Percentiles rank a stretch among this genome's conserved stretches.
phyloP scores from a whole-genome alignment of 768 basidiomycete genomes.

The Amanita rubescens region DNA sequence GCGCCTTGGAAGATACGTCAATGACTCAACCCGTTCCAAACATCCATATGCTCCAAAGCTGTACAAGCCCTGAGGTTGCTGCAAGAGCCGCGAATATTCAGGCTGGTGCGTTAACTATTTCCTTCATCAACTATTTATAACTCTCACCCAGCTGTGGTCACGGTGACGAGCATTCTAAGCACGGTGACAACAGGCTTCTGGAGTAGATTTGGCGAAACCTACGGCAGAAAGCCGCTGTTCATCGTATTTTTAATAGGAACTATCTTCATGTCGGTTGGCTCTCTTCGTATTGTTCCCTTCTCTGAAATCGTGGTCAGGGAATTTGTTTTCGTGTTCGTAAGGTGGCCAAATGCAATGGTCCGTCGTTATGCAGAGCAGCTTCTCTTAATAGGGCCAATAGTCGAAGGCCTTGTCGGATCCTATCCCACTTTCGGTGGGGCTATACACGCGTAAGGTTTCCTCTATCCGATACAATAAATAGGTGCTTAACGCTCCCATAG shows the following conservation, averaged over 20 bases:
- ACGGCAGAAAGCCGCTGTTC: conserved; percentile 73
- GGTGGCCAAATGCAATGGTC: conserved; percentile 43
- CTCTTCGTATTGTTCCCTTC: background rate
- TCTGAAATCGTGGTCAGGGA: conserved; percentile 50
- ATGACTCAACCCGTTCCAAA: conserved; percentile 8
- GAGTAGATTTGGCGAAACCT: conserved; percentile 70
- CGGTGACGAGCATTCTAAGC: conserved; percentile 70
- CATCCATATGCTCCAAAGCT: conserved; percentile 16
- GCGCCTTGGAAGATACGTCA: conserved; percentile 31
- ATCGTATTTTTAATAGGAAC: conserved; percentile 61
- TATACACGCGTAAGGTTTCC: conserved; percentile 51
- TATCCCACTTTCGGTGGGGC: conserved; percentile 55
- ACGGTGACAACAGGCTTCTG: conserved; percentile 84
- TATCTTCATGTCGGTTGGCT: conserved; percentile 54
- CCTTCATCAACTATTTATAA: conserved; percentile 3
- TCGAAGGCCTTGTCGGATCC: conserved; percentile 80
- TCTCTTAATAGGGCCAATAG: conserved; percentile 67
- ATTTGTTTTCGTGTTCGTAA: conserved; percentile 70
- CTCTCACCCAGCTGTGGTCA: conserved; percentile 46
- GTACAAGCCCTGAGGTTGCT: conserved; percentile 47
- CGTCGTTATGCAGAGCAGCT: conserved; percentile 56
- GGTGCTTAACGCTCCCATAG: conserved; percentile 32
- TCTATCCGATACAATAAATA: background rate
- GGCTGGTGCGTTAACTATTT: conserved; percentile 33
- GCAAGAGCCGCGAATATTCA: conserved; percentile 69